Conservation (phyloP, 139 green algal species). For the Limnomonas spitsbergensis region DNA sequence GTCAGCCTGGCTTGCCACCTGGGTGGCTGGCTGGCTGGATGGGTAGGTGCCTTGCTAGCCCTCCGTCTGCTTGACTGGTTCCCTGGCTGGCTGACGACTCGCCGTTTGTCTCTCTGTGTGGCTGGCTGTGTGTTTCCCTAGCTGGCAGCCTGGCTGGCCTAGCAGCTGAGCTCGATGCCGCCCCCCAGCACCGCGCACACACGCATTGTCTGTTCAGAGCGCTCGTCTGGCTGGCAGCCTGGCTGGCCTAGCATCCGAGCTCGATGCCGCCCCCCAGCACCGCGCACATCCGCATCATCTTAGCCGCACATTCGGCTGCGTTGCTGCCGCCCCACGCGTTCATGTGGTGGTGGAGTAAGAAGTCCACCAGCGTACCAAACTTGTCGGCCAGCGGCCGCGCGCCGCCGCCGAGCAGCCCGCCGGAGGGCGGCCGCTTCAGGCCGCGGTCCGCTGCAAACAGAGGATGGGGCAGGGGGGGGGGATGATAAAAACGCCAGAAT, state of each 20-base stretch:
- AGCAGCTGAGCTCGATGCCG: conserved; percentile 15
- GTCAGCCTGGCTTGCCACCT: too few species aligned
- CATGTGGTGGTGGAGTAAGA: conserved; percentile 23
- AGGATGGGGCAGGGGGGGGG: background rate
- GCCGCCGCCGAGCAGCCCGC: conserved; percentile 1
- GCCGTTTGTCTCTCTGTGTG: too few species aligned
- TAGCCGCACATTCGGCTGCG: conserved; percentile 1
- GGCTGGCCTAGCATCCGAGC: conserved; percentile 1
- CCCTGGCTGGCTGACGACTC: too few species aligned
- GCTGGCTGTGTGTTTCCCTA: too few species aligned
- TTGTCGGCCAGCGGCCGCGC: conserved; percentile 36
- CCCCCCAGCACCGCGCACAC: background rate
- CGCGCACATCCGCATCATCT: conserved; percentile 12
- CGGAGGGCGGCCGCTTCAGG: conserved; percentile 18
- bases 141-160: too few species aligned
- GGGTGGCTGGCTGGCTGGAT: too few species aligned
- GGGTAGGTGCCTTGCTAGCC: too few species aligned
- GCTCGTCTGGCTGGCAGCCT: too few species aligned
- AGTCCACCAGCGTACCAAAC: conserved; percentile 35
- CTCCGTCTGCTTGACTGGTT: too few species aligned
- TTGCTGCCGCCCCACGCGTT: conserved; percentile 25
- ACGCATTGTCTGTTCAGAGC: conserved; percentile 8
- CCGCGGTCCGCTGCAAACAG: background rate
- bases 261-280: conserved; percentile 12
- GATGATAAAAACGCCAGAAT: background rate